Conservation (phyloP, 208 protist species). For the Phytomonas sp. region DNA sequence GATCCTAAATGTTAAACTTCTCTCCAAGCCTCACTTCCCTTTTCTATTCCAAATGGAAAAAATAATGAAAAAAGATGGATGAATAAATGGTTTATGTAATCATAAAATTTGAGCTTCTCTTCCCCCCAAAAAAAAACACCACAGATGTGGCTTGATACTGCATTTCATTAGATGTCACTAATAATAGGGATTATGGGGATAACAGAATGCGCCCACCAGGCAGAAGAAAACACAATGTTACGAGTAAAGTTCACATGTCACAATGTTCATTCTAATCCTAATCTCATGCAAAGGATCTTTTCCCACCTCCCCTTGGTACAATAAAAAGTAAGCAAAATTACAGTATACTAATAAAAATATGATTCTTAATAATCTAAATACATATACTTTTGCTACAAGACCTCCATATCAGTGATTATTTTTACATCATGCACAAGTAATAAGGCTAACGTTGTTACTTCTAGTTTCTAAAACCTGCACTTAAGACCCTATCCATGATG, state of each 20-base stretch:
- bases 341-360: not conserved
- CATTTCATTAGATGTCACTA: not conserved
- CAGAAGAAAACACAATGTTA: not conserved
- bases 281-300: not conserved
- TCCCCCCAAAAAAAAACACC: not conserved
- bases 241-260: not conserved
- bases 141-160: not conserved
- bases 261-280: not conserved
- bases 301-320: not conserved
- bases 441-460: not conserved
- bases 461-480: not conserved
- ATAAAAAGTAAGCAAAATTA: conserved; percentile 10
- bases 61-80: not conserved
- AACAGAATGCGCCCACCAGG: not conserved
- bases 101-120: not conserved
- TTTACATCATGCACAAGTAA: not conserved
- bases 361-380: not conserved
- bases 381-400: not conserved
- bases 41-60: not conserved
- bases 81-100: not conserved
- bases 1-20: not conserved
- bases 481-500: conserved; percentile 6
- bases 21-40: not conserved
- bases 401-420: not conserved
- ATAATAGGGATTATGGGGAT: not conserved